These are phyloP conservation scores for Geum urbanum DNA, from an alignment of 306 rosid species.

Conservation along the genomic window DNA sequence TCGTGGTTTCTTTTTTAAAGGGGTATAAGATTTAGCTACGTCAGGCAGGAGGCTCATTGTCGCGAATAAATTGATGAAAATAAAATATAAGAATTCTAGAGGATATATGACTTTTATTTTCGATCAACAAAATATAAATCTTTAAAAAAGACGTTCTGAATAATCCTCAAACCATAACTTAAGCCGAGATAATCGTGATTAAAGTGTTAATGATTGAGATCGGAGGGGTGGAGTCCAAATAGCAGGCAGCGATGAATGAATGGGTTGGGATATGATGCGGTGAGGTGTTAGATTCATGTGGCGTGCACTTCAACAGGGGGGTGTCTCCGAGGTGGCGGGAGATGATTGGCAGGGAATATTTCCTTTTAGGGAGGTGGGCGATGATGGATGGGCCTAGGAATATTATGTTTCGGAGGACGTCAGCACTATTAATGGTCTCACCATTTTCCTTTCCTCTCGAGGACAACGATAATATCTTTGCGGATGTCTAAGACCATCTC, in stretches of 20 bases:
- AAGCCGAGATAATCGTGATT: slow-evolving; percentile 4
- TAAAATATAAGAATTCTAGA: no score
- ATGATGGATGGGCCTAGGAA: background rate
- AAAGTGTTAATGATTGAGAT: slow-evolving; percentile 21
- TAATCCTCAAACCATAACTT: no score
- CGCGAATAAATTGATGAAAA: no score
- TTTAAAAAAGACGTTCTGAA: no score
- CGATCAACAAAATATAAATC: no score
- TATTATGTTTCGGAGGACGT: background rate
- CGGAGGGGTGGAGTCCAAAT: slow-evolving; percentile 9
- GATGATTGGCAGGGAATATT: background rate
- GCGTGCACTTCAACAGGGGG: background rate
- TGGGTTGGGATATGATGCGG: background rate
- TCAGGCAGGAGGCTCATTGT: no score
- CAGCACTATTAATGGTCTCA: background rate
- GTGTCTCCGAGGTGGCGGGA: background rate
- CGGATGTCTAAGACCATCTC: no score
- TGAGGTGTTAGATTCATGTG: background rate
- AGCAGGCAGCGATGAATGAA: background rate
- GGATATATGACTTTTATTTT: no score
- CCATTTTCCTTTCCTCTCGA: no score
- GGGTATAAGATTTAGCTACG: no score
- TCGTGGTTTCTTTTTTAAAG: no score
- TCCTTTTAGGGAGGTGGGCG: background rate
- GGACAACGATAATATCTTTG: no score